Evolutionary conservation across 2,329 filamentous ascomycete genomes (phyloP), one percentile per base, ranked within the genome.

Genomic region (Microdochium trichocladiopsis): DNA sequence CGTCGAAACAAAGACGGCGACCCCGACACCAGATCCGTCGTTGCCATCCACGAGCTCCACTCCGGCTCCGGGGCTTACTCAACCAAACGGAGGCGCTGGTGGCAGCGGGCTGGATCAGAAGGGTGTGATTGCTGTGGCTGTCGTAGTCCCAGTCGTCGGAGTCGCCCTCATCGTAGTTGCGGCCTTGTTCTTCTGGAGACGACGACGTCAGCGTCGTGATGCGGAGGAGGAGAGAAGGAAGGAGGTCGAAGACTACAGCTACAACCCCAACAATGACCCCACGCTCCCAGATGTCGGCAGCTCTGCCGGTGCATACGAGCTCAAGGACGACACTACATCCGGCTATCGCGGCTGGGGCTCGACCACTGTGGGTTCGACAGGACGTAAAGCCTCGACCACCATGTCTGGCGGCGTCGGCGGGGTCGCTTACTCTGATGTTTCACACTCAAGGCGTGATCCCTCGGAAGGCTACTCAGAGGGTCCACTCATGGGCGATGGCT

Each of bases 291-390:
- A 73, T 11, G 67, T 80, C 12, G 75, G 70, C 12, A 66, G 69
- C 37, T 66, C 63, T 5, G 82, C 79, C 51, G 79, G 78, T 51
- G 72, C 79, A 43, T 84, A 84, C 60, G 84, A 93, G 66, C 91
- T 92, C 86, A 79, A 83, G 53, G 89, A 96, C 64, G 88, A 90
- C 57, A 79, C 80, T 53, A 79, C 77, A 51, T 80, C 83, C 2
- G 93, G 93, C 48, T 99, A 99, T 72, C 86, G 94, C 59, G 94
- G 94, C 59, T 99, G 94, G 94, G 93, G 93, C 52, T 87, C 87
- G 50, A 91, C 88, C 2, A 86, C 87, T 0, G 71, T 78, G 18
- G 83, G 84, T 25, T 85, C 83, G 18, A 87, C 83, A 28, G 86
- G 86, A 52, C 85, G 90, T 59, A 95, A 96, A 69, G 83, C 88